These are phyloP conservation scores for Globisporangium perplexum DNA, from an alignment of 352 stramenopile genomes.

Conservation along the genomic window DNA sequence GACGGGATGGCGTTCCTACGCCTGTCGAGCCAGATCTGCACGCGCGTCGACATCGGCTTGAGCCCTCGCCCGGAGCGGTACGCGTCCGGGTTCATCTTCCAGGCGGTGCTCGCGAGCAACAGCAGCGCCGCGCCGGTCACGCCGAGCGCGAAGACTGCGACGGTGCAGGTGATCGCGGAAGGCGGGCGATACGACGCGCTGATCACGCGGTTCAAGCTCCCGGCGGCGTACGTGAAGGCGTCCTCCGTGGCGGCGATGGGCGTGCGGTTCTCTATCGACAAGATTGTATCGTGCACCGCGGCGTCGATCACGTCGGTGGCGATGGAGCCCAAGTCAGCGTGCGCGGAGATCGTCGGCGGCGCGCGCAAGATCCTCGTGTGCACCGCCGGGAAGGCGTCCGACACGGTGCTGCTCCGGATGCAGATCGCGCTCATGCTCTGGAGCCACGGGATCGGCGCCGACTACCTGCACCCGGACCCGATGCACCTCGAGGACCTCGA, in stretches of 20 bases:
- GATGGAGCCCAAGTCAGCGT: conserved; percentile 30
- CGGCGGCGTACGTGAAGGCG: conserved; percentile 66
- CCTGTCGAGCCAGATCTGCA: conserved; percentile 50
- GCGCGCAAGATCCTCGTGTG: conserved; percentile 67
- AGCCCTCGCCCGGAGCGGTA: conserved; percentile 74
- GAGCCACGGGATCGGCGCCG: conserved; percentile 59
- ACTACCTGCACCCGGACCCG: conserved; percentile 80
- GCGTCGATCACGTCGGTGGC: conserved; percentile 23
- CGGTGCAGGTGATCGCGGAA: conserved; percentile 72
- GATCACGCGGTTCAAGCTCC: conserved; percentile 81
- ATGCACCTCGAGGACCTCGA: conserved; percentile 79
- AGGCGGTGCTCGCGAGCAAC: conserved; percentile 56
- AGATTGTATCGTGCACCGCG: conserved; percentile 73
- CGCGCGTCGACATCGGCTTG: conserved; percentile 67
- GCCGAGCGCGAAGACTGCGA: conserved; percentile 22
- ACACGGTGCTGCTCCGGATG: conserved; percentile 73
- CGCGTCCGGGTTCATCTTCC: conserved; percentile 79
- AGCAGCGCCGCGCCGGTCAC: neutral
- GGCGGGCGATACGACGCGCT: conserved; percentile 79
- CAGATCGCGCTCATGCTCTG: conserved; percentile 76
- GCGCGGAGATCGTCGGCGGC: conserved; percentile 28
- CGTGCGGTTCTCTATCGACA: conserved; percentile 82
- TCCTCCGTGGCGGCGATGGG: conserved; percentile 72
- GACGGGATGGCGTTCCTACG: conserved; percentile 69
- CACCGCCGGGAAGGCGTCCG: conserved; percentile 62